Evolutionary conservation across 1,139 yeast species (phyloP).

Genomic region (Blastobotrys indianensis): DNA sequence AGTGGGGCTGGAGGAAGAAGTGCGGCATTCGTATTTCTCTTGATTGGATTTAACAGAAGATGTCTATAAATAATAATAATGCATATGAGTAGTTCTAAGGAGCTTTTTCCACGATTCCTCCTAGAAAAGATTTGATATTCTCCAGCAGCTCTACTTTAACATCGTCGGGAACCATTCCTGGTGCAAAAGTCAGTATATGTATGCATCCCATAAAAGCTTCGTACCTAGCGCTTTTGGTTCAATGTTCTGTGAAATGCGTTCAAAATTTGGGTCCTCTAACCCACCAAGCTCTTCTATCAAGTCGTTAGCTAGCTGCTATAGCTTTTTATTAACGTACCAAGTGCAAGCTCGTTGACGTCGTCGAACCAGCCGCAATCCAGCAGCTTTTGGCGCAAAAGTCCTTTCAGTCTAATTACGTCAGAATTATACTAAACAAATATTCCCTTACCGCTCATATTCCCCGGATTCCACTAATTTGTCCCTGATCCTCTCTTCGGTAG

Average conservation of each 20-base stretch:
- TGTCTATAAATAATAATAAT: background rate
- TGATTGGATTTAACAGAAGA: background rate
- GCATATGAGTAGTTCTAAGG: slow-evolving; percentile 12
- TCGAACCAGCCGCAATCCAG: slow-evolving; percentile 86
- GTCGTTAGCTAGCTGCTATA: background rate
- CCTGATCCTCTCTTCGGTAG: no score
- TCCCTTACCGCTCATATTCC: slow-evolving; percentile 54
- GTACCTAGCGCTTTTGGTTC: slow-evolving; percentile 59
- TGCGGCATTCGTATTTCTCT: no score
- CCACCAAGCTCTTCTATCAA: slow-evolving; percentile 36
- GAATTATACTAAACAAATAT: no score
- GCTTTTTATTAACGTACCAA: slow-evolving; percentile 27
- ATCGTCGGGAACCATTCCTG: slow-evolving; percentile 56
- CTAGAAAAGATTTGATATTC: slow-evolving; percentile 57
- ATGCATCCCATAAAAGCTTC: slow-evolving; percentile 20
- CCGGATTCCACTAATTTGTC: slow-evolving; percentile 66
- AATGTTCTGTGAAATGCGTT: slow-evolving; percentile 46
- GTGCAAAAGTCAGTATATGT: background rate
- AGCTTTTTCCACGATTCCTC: slow-evolving; percentile 33
- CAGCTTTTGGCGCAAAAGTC: slow-evolving; percentile 51
- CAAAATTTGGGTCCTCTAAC: slow-evolving; percentile 45
- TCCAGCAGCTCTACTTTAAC: slow-evolving; percentile 56
- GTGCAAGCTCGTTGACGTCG: slow-evolving; percentile 56
- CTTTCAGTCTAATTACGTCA: slow-evolving; percentile 24
- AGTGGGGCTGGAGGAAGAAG: no score